Evolutionary conservation across 2,329 filamentous ascomycete genomes (phyloP).

Genomic region (Pseudogymnoascus sp.): DNA sequence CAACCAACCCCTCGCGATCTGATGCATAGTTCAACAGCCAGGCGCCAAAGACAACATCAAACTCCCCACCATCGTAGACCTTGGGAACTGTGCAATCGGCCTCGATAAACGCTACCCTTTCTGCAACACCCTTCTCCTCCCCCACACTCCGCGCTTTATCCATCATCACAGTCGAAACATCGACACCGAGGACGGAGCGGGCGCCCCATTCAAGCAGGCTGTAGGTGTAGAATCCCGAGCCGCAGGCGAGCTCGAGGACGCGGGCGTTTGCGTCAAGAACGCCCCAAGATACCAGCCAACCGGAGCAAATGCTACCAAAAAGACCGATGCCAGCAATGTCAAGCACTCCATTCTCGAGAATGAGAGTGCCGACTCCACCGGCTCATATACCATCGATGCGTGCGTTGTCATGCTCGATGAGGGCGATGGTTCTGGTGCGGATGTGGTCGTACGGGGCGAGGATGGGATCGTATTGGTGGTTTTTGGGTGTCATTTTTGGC

Average conservation of each 20-base stretch:
- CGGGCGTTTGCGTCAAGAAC: conserved; percentile 57
- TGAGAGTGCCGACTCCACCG: conserved; percentile 71
- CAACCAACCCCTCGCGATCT: conserved; percentile 24
- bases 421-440: conserved; percentile 17
- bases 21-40: conserved; percentile 35
- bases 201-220: conserved; percentile 31
- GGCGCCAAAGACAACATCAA: conserved; percentile 32
- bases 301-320: conserved; percentile 29
- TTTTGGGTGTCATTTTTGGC: conserved; percentile 14
- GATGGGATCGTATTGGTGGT: conserved; percentile 20
- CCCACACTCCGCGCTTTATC: conserved; percentile 19
- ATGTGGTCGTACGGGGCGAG: conserved; percentile 20
- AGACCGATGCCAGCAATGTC: conserved; percentile 35
- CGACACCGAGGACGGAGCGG: conserved; percentile 30
- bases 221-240: conserved; percentile 32
- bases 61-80: conserved; percentile 22
- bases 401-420: conserved; percentile 21
- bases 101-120: conserved; percentile 16
- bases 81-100: conserved; percentile 27
- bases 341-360: conserved; percentile 84
- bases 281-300: conserved; percentile 56
- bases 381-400: conserved; percentile 82
- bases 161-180: conserved; percentile 32
- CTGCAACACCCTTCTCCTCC: not conserved
- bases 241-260: conserved; percentile 34